phyloP scores from a whole-genome alignment of 768 basidiomycete genomes.

The Tricholoma flavovirens region DNA sequence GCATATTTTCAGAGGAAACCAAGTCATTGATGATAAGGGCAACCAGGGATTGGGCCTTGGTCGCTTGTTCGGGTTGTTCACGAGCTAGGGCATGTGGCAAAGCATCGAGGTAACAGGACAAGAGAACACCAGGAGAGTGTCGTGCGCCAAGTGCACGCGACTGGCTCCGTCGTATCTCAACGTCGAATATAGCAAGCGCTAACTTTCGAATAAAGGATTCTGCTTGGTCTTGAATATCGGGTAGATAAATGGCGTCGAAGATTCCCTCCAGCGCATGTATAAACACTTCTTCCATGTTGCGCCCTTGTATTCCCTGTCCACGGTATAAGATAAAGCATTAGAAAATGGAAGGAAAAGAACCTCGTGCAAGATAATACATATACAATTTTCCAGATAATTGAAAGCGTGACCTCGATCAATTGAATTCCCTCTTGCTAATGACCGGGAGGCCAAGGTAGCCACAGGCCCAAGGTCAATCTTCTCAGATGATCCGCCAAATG shows the following conservation, averaged over 20 bases:
- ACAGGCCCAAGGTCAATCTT: conserved; percentile 64
- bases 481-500: conserved; percentile 64
- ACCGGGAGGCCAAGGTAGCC: conserved; percentile 56
- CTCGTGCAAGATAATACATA: conserved; percentile 70
- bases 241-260: conserved; percentile 67
- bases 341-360: conserved; percentile 34
- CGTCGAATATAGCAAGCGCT: conserved; percentile 63
- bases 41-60: conserved; percentile 56
- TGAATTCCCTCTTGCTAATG: conserved; percentile 46
- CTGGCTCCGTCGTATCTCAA: conserved; percentile 62
- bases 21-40: conserved; percentile 62
- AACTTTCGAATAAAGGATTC: conserved; percentile 65
- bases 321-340: conserved; percentile 3
- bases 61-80: conserved; percentile 54
- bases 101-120: conserved; percentile 75
- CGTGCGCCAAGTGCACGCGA: conserved; percentile 48
- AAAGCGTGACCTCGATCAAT: conserved; percentile 57
- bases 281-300: conserved; percentile 73
- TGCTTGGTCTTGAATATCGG: conserved; percentile 66
- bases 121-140: conserved; percentile 49
- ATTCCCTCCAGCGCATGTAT: conserved; percentile 65
- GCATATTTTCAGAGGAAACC: conserved; percentile 45
- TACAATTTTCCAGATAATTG: conserved; percentile 62
- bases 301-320: conserved; percentile 59
- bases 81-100: conserved; percentile 72